Base-by-base conservation (phyloP, 352 stramenopile species). In the Thalassiosira livingstoniorum region DNA sequence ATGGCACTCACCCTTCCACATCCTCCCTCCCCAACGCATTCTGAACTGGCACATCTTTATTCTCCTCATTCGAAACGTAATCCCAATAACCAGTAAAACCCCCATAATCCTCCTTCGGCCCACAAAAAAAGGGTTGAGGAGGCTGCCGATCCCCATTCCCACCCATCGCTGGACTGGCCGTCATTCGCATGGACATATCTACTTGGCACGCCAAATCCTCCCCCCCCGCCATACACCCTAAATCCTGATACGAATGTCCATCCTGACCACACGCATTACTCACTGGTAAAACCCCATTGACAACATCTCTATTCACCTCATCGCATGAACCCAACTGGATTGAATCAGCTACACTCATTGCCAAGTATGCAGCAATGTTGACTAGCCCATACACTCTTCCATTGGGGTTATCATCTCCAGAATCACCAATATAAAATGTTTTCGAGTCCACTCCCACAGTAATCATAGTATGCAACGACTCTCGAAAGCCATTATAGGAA, bases 301-400 rank as follows among this genome's bases (percentile, higher is more conserved):
- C 64, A 32, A 73, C 32, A 27, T 87, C 61, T 1, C 25, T 55
- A 63, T 82, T 87, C 2, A 80, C 27, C 62, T 87, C 80, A 45
- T 87, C 73, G 47, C 80, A 87, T 1, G 57, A 73, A 25, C 68
- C 79, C n/a, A 67, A 29, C 54, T 61, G 35, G 29, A 87, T 81
- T 37, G 65, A 78, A 29, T 76, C 67, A 10, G 69, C 62, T 4
- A 74, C 29, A 18, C 45, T 58, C 25, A 76, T 74, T 7, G 81
- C 61, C 25, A 88, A 34, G 68, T 85, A 88, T 2, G 66, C 55
- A 25, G 75, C 80, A 55, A 84, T 79, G 37, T 87, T 87, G 3
- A 77, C 80, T n/a, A 87, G 63, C 23, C 81, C 81, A 51, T 85
- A 88, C 15, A 65, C 69, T n/a, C 60, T 29, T 4, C 76, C 76